Evolutionary conservation across 2,329 filamentous ascomycete genomes (phyloP).

Genomic region (Claviceps fusiformis): DNA sequence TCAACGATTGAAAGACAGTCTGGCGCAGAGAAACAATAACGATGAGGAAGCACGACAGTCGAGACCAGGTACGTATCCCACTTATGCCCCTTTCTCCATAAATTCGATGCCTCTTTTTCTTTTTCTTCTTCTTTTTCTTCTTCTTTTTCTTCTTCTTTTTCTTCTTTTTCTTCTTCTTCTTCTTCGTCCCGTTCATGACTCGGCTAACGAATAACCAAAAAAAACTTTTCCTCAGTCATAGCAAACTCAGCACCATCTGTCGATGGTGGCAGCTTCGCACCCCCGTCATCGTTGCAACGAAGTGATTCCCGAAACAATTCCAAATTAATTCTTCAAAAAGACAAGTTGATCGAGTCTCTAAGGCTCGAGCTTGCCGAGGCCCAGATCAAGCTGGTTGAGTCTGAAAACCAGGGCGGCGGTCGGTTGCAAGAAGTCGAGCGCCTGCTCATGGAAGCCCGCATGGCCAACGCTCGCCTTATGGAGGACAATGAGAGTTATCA

Average conservation of each 20-base stretch:
- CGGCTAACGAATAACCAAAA: too few relatives aligned
- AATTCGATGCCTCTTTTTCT: neutral
- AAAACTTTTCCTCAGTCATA: constrained; percentile 7
- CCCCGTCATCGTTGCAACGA: constrained; percentile 68
- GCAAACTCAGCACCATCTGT: constrained; percentile 52
- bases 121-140: constrained; percentile 1
- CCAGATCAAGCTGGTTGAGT: constrained; percentile 88
- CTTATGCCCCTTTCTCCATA: neutral
- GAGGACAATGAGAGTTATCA: constrained; percentile 99
- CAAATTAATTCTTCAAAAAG: constrained; percentile 84
- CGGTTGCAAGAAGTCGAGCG: constrained; percentile 82
- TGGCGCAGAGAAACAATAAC: constrained; percentile 57
- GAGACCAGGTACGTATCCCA: constrained; percentile 37
- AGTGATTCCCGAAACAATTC: constrained; percentile 85
- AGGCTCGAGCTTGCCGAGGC: constrained; percentile 86
- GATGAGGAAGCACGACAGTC: constrained; percentile 45
- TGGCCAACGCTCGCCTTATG: constrained; percentile 92
- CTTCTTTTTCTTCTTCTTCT: too few relatives aligned
- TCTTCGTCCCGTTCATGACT: too few relatives aligned
- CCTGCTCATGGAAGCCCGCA: constrained; percentile 77
- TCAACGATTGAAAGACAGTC: constrained; percentile 77
- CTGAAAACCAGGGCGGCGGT: constrained; percentile 84
- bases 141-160: neutral
- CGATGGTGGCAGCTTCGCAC: constrained; percentile 70
- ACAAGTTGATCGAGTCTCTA: constrained; percentile 87